Base-by-base conservation (phyloP, 768 basidiomycete genomes). In the Lactarius hengduanensis region DNA sequence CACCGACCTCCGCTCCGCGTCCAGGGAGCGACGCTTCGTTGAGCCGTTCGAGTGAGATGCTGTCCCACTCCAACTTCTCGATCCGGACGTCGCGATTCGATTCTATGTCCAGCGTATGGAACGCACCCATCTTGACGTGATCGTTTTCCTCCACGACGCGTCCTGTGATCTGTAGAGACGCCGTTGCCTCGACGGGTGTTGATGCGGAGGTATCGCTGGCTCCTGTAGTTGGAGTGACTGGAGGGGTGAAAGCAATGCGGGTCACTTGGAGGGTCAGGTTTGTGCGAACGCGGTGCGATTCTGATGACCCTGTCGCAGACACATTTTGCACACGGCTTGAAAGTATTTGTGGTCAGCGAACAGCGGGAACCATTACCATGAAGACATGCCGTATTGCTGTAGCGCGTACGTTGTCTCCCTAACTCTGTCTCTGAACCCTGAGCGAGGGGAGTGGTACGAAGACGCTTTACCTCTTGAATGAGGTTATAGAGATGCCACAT, bases 401-500 rank as follows among this genome's bases (percentile, higher is more conserved):
- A 15, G 94, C 93, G 69, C 94, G 84, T 54, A 98, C 88, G 64
- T 86, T 79, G 73, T 98, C 96, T 20, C 91, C 92, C 80, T 78
- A 61, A 13, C 41, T 43, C 30, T 79, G 65, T 41, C 64, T 59
- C 59, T 63, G 43, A 62, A 62, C 47, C 65, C 55, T 69, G 64
- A 62, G 50, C 45, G 36, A 34, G 40, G 38, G 65, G 22, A 61
- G 64, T 20, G 32, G 59, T 45, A 57, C 26, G 56, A 54, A 65
- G 43, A 40, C 16, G 47, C 59, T 81, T 59, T 56, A 84, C 84
- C 76, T 90, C 82, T 70, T 92, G 86, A 62, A 99, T 97, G 63
- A 99, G 82, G 79, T 99, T 98, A 77, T 98, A 99, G 34, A 98
- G 82, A 82, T 99, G 97, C 96, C 96, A 99, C 91, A 99, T 97